These are phyloP conservation scores for Lactarius hatsudake DNA, from an alignment of 768 basidiomycete genomes.

Conservation along the genomic window DNA sequence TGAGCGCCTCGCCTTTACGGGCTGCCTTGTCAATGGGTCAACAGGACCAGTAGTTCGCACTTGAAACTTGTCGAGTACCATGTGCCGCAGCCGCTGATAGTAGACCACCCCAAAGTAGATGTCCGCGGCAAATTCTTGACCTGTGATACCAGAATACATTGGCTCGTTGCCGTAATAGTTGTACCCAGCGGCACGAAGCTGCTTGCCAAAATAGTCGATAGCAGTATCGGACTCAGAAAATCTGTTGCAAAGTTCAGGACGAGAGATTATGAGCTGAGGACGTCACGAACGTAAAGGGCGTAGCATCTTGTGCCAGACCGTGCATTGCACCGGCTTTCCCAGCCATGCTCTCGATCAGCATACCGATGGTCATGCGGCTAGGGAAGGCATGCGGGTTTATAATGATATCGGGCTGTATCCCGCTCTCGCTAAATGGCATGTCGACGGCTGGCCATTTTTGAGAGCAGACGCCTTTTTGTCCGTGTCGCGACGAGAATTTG, in stretches of 20 bases:
- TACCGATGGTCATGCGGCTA: conserved; percentile 99
- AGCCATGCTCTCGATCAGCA: conserved; percentile 99
- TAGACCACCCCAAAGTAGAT: conserved; percentile 99
- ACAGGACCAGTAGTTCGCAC: conserved; percentile 98
- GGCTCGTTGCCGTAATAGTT: conserved; percentile 99
- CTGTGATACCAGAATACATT: conserved; percentile 99
- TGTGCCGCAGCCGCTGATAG: conserved; percentile 97
- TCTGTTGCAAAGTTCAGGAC: conserved; percentile 39
- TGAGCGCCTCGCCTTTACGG: conserved; percentile 63
- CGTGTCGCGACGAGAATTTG: conserved; percentile 98
- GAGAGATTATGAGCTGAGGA: neutral
- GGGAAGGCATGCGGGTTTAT: conserved; percentile 99
- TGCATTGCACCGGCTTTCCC: conserved; percentile 99
- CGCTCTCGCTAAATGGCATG: conserved; percentile 99
- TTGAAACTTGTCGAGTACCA: conserved; percentile 99
- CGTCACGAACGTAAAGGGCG: conserved; percentile 85
- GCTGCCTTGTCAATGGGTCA: conserved; percentile 92
- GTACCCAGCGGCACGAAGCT: conserved; percentile 90
- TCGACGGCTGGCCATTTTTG: conserved; percentile 98
- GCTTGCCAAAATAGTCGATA: conserved; percentile 95
- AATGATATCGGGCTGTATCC: conserved; percentile 98
- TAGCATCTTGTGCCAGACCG: conserved; percentile 96
- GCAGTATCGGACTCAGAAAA: conserved; percentile 98
- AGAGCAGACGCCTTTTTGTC: conserved; percentile 99
- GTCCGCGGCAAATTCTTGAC: conserved; percentile 97